phyloP scores from a whole-genome alignment of 1,284 basidiomycete genomes.

The Trametes pubescens region DNA sequence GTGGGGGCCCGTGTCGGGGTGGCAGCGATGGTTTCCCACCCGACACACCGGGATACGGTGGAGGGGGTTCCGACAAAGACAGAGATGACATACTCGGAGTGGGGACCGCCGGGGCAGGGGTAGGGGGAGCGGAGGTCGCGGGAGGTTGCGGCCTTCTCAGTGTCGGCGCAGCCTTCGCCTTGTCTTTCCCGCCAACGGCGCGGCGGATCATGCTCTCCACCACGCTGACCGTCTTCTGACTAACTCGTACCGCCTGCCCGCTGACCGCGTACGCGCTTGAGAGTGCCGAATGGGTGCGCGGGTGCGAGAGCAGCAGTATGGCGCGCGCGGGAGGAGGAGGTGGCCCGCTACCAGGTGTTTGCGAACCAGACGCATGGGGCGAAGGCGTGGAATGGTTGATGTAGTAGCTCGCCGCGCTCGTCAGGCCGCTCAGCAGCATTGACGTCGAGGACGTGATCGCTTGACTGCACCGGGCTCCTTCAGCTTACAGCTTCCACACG shows the following conservation, averaged over 20 bases:
- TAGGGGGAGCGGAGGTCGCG: not conserved
- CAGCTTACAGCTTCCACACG: constrained; percentile 6
- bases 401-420: constrained; percentile 69
- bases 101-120: not conserved
- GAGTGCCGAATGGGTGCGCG: constrained; percentile 65
- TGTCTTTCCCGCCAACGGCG: constrained; percentile 45
- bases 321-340: constrained; percentile 55
- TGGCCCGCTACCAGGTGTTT: constrained; percentile 39
- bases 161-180: constrained; percentile 8
- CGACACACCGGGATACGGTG: constrained; percentile 18
- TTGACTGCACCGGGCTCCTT: constrained; percentile 51
- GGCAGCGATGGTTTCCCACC: constrained; percentile 36
- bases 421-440: constrained; percentile 68
- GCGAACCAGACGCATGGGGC: constrained; percentile 39
- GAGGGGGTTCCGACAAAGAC: constrained; percentile 15
- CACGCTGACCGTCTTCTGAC: constrained; percentile 65
- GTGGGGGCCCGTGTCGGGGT: constrained; percentile 25
- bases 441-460: constrained; percentile 76
- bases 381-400: constrained; percentile 63
- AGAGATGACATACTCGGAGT: not conserved
- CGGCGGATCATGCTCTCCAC: constrained; percentile 69
- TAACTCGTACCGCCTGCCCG: constrained; percentile 72
- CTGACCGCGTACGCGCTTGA: constrained; percentile 68
- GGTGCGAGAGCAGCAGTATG: constrained; percentile 67
- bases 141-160: not conserved